These are phyloP conservation scores for Candida pseudoglaebosa DNA, from an alignment of 805 yeast species.

Conservation along the genomic window DNA sequence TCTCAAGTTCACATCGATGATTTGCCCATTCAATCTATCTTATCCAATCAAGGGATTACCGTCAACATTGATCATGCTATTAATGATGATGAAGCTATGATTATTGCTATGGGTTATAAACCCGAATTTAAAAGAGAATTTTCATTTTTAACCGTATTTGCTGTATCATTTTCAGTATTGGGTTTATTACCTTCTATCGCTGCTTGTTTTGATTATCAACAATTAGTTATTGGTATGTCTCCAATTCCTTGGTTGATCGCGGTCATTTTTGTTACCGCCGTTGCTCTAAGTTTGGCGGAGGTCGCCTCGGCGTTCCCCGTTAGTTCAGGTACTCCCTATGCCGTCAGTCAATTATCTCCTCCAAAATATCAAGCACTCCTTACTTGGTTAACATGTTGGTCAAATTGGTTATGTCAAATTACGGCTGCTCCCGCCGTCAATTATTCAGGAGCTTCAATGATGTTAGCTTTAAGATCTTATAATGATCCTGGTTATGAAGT, in stretches of 20 bases:
- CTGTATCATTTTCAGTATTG: constrained; percentile 61
- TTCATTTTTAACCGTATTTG: constrained; percentile 52
- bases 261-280: constrained; percentile 50
- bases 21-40: constrained; percentile 30
- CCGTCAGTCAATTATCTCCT: constrained; percentile 61
- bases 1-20: constrained; percentile 34
- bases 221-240: constrained; percentile 57
- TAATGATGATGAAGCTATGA: constrained; percentile 48
- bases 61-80: constrained; percentile 47
- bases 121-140: constrained; percentile 62
- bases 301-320: constrained; percentile 65
- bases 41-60: constrained; percentile 35
- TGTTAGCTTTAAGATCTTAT: constrained; percentile 46
- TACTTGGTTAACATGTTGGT: constrained; percentile 63
- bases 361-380: constrained; percentile 47
- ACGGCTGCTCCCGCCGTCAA: constrained; percentile 61
- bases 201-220: constrained; percentile 57
- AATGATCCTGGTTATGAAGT: constrained; percentile 37
- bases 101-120: constrained; percentile 57
- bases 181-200: constrained; percentile 65
- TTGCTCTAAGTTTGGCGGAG: constrained; percentile 63
- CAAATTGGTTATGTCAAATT: constrained; percentile 62
- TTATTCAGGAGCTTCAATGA: constrained; percentile 53
- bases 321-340: constrained; percentile 66
- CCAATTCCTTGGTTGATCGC: constrained; percentile 62